Conservation (phyloP, 1,284 basidiomycete genomes). For the Puccinia hordei region DNA sequence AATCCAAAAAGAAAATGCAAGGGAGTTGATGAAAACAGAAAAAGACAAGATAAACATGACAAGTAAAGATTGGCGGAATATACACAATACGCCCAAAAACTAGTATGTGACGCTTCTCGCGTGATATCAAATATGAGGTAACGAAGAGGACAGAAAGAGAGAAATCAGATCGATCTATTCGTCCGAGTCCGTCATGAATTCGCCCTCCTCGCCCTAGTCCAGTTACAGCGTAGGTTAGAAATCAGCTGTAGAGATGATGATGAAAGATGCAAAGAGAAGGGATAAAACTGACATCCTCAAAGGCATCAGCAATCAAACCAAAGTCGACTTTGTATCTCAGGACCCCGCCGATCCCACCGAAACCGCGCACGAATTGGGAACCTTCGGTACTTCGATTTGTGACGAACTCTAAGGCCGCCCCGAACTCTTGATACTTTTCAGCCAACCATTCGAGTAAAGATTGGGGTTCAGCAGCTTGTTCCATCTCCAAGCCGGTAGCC, state of each 20-base stretch:
- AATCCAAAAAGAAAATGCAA: conserved; percentile 1
- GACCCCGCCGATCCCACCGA: conserved; percentile 94
- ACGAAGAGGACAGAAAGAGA: conserved; percentile 1
- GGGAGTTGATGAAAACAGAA: not conserved
- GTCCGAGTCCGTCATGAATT: conserved; percentile 51
- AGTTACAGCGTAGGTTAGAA: not conserved
- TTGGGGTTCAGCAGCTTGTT: conserved; percentile 75
- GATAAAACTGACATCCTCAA: conserved; percentile 53
- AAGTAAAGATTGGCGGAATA: not conserved
- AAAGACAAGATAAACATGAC: not conserved
- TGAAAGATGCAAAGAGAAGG: not conserved
- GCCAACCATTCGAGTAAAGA: conserved; percentile 95
- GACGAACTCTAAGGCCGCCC: conserved; percentile 78
- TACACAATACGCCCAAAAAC: not conserved
- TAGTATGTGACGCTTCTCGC: not conserved
- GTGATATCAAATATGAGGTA: not conserved
- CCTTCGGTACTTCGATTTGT: conserved; percentile 83
- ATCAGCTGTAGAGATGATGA: not conserved
- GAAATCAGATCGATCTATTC: conserved; percentile 19
- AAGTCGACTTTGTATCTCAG: conserved; percentile 95
- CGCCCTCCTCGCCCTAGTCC: conserved; percentile 47
- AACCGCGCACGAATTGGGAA: conserved; percentile 97
- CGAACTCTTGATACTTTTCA: conserved; percentile 97
- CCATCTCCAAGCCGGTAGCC: conserved; percentile 93
- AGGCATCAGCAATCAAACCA: conserved; percentile 64